Evolutionary conservation across 805 yeast species (phyloP).

Genomic region (Yarrowia sp.): DNA sequence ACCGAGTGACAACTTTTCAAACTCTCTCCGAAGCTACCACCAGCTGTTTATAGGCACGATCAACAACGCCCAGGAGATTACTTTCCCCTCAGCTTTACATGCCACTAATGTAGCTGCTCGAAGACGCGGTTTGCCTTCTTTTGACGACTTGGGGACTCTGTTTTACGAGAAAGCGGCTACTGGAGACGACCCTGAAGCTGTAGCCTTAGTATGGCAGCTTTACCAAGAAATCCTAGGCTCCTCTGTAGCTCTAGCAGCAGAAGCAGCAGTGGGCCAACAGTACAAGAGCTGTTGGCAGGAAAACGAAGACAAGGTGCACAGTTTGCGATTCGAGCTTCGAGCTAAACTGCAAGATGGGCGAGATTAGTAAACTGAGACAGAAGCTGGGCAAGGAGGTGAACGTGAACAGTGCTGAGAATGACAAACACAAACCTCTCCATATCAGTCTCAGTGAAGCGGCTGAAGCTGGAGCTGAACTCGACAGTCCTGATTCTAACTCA

Average conservation of each 20-base stretch:
- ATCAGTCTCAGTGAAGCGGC: conserved; percentile 4
- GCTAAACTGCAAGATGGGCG: background rate
- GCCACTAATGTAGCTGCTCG: background rate
- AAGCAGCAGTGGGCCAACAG: conserved; percentile 8
- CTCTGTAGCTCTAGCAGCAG: conserved; percentile 9
- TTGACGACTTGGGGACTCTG: conserved; percentile 13
- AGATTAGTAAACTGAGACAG: background rate
- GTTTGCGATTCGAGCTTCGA: background rate
- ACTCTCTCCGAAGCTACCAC: conserved; percentile 7
- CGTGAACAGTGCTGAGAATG: background rate
- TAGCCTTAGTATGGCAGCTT: conserved; percentile 26
- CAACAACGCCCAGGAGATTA: conserved; percentile 4
- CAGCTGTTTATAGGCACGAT: conserved; percentile 21
- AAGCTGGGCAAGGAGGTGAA: background rate
- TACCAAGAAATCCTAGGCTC: conserved; percentile 25
- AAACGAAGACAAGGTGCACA: conserved; percentile 7
- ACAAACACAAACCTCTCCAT: background rate
- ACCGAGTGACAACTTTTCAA: background rate
- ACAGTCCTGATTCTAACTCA: background rate
- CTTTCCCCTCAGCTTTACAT: conserved; percentile 5
- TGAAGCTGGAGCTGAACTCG: background rate
- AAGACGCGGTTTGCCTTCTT: background rate
- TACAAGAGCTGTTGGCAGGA: conserved; percentile 11
- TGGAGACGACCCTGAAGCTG: conserved; percentile 13
- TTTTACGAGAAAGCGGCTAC: conserved; percentile 14